Percentiles rank a stretch among this genome's conserved stretches.
Evolutionary conservation across 305 asterid species (phyloP).

Genomic region (Rubia peregrina): DNA sequence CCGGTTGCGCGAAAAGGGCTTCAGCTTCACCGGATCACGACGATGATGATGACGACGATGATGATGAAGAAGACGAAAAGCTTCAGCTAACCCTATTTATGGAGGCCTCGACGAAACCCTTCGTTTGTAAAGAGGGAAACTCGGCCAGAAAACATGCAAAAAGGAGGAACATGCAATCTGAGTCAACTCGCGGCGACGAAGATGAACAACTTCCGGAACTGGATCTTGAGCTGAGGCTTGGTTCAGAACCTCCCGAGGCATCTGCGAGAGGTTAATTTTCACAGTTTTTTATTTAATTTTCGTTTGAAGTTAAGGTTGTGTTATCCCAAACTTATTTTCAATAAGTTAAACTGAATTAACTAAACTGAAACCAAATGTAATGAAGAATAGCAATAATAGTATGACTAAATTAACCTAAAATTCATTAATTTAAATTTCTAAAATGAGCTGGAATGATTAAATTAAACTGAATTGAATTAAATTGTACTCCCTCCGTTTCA

Average conservation of each 20-base stretch:
- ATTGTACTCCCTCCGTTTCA: too few relatives aligned
- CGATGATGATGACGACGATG: not conserved
- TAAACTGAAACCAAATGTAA: too few relatives aligned
- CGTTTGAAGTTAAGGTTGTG: not conserved
- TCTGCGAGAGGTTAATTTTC: not conserved
- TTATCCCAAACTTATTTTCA: too few relatives aligned
- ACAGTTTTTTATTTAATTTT: too few relatives aligned
- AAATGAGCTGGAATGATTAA: too few relatives aligned
- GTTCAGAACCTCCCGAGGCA: slow-evolving; percentile 18
- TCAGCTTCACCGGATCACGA: not conserved
- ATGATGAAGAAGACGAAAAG: slow-evolving; percentile 9
- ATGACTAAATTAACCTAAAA: too few relatives aligned
- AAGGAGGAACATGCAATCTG: slow-evolving; percentile 12
- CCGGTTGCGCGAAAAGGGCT: not conserved
- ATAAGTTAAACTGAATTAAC: too few relatives aligned
- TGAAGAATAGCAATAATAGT: too few relatives aligned
- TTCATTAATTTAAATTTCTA: too few relatives aligned
- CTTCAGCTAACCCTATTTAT: slow-evolving; percentile 16
- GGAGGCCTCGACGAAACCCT: not conserved
- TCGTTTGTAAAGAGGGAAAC: too few relatives aligned
- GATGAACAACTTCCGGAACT: slow-evolving; percentile 5
- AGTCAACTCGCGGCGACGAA: not conserved
- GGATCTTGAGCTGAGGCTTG: slow-evolving; percentile 31
- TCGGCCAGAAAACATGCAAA: slow-evolving; percentile 9
- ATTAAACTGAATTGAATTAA: too few relatives aligned